Base-by-base conservation (phyloP, 805 yeast genomes). In the Ogataea trehaloabstinens region DNA sequence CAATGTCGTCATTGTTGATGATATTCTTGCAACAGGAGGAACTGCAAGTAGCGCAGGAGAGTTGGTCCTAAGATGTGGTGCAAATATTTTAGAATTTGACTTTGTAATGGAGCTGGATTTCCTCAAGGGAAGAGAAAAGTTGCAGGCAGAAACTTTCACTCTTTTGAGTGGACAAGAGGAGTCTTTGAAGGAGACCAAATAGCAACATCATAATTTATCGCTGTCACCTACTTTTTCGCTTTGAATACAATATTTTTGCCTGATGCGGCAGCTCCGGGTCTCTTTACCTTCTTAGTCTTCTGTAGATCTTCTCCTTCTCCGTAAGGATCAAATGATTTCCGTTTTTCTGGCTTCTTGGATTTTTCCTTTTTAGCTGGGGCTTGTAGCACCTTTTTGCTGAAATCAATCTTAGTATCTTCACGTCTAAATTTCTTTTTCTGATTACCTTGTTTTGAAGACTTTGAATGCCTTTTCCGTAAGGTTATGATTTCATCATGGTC, bases 11-110 rank as follows among this genome's bases (percentile, higher is more conserved):
- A 75, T 93, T 49, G 95, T 93, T 27, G 99, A 93, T 65, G 99
- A 93, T 59, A 89, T 93, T 55, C 84, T 93, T 61, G 99, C 99
- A 35, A 93, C 99, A 27, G 98, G 98, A 46, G 99, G 99, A 28
- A 84, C 95, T 52, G 99, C 99, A 19, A 67, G 69, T 40, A 96
- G 95, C 43, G 98, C 98, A 29, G 97, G 95, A 43, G 83, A 87
- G 57, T 74, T 93, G 49, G 84, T 88, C 36, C 58, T 60, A 50
- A 67, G 74, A 62, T 72, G 81, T 45, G 80, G 81, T 40, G 96
- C 82, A 45, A 75, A 82, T 43, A 74, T 90, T 38, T 61, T 82
- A 37, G 95, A 89, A 66, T 93, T 80, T 63, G 69, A 83, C 48
- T 93, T 93, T 59, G 87, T 93, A 32, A 80, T 93, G 86, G 99